These are phyloP conservation scores for Colletotrichum sp. DNA, from an alignment of 2,329 filamentous ascomycete genomes.

Conservation along the genomic window DNA sequence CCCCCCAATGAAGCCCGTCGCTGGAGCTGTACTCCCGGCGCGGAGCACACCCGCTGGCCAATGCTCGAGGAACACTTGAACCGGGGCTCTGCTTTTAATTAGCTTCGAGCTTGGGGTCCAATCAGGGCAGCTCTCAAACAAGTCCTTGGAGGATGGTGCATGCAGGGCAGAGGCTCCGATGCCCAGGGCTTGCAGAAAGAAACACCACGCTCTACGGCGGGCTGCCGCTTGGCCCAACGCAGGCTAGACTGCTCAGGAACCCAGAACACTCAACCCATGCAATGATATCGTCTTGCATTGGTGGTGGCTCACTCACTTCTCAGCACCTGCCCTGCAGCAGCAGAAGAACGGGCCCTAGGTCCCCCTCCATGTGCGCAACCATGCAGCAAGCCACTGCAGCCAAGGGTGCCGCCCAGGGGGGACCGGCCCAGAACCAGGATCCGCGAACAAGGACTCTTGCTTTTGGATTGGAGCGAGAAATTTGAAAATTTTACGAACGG, in stretches of 20 bases:
- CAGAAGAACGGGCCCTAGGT: not conserved
- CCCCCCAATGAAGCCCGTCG: not conserved
- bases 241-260: not conserved
- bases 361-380: not conserved
- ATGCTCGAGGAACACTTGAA: not conserved
- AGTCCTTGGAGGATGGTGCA: not conserved
- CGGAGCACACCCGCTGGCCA: not conserved
- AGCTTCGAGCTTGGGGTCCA: not conserved
- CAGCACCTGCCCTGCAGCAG: not conserved
- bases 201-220: not conserved
- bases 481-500: constrained; percentile 16
- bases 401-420: constrained; percentile 3
- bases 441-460: not conserved
- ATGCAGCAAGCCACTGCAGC: constrained; percentile 13
- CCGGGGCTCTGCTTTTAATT: not conserved
- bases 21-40: not conserved
- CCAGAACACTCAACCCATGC: not conserved
- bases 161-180: not conserved
- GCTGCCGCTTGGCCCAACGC: not conserved
- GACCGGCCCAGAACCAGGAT: not conserved
- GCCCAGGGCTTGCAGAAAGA: not conserved
- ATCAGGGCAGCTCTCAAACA: not conserved
- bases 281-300: not conserved
- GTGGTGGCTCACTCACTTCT: not conserved
- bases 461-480: not conserved